A percentile compares a stretch with the other conserved stretches of the same genome.
Evolutionary conservation across 371 early-diverging fungal species (phyloP).

Genomic region (Chytridium lagenaria): DNA sequence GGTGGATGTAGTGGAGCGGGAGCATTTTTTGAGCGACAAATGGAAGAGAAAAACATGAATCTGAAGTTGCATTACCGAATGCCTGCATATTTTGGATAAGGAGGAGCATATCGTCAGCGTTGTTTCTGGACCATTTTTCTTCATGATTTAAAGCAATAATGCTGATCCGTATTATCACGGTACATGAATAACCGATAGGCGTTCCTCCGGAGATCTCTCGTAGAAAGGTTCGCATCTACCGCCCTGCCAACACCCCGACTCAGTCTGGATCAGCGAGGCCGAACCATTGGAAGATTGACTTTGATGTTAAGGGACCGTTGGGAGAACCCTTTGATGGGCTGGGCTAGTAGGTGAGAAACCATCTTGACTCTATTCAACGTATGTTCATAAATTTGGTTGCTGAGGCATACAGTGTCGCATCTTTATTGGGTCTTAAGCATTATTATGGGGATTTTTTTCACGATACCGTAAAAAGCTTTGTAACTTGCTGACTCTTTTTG

Average conservation of each 20-base stretch:
- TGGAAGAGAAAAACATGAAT: background rate
- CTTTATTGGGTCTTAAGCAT: too few species aligned
- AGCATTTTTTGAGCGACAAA: background rate
- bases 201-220: slow-evolving; percentile 48
- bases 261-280: slow-evolving; percentile 83
- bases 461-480: too few species aligned
- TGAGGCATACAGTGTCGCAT: too few species aligned
- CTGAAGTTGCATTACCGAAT: background rate
- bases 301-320: slow-evolving; percentile 87
- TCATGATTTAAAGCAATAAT: background rate
- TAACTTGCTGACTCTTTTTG: too few species aligned
- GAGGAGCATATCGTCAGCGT: background rate
- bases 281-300: slow-evolving; percentile 86
- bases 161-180: too few species aligned
- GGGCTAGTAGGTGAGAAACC: slow-evolving; percentile 83
- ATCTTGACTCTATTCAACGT: too few species aligned
- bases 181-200: too few species aligned
- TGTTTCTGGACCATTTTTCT: background rate
- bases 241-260: slow-evolving; percentile 82
- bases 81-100: background rate
- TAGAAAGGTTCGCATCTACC: slow-evolving; percentile 86
- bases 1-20: background rate
- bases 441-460: too few species aligned
- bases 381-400: too few species aligned
- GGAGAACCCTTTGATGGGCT: slow-evolving; percentile 94